Conservation (phyloP, 208 protist genomes). For the Strigomonas oncopelti region DNA sequence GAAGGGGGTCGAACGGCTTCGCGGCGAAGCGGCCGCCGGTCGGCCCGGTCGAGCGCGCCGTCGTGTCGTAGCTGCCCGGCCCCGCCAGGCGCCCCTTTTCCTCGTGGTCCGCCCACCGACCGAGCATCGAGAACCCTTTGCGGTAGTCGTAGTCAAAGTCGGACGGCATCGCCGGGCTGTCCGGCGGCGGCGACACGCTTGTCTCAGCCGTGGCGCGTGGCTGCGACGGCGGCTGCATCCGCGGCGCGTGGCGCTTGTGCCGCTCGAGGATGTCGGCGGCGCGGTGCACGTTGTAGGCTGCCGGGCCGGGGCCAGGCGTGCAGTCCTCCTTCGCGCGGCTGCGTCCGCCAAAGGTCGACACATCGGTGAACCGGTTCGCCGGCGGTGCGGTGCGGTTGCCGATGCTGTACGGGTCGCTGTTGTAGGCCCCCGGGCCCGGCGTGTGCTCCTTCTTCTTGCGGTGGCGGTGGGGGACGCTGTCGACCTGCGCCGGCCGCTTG, state of each 20-base stretch:
- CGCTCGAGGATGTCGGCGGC: conserved; percentile 46
- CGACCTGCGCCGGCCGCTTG: conserved; percentile 11
- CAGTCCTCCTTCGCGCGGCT: conserved; percentile 23
- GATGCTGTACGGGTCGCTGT: conserved; percentile 68
- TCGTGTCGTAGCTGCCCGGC: conserved; percentile 15
- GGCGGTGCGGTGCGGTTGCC: conserved; percentile 29
- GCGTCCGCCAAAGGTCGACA: conserved; percentile 59
- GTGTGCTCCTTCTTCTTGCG: conserved; percentile 14
- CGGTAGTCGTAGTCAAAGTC: conserved; percentile 77
- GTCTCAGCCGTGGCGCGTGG: conserved; percentile 17
- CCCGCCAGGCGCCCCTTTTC: conserved; percentile 2
- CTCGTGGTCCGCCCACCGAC: conserved; percentile 19
- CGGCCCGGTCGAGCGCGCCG: neutral
- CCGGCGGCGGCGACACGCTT: conserved; percentile 1
- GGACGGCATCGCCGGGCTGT: conserved; percentile 43
- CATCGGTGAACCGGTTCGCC: conserved; percentile 29
- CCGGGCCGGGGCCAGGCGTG: conserved; percentile 50
- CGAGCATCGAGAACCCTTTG: conserved; percentile 65
- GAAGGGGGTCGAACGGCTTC: conserved; percentile 28
- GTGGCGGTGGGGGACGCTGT: conserved; percentile 31
- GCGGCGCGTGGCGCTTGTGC: conserved; percentile 45
- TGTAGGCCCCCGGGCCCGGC: conserved; percentile 61
- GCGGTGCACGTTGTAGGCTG: conserved; percentile 43
- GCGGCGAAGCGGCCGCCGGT: conserved; percentile 32
- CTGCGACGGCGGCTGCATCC: conserved; percentile 29